Conservation (phyloP, 1,139 yeast genomes). For the Pichiaceae sp. region DNA sequence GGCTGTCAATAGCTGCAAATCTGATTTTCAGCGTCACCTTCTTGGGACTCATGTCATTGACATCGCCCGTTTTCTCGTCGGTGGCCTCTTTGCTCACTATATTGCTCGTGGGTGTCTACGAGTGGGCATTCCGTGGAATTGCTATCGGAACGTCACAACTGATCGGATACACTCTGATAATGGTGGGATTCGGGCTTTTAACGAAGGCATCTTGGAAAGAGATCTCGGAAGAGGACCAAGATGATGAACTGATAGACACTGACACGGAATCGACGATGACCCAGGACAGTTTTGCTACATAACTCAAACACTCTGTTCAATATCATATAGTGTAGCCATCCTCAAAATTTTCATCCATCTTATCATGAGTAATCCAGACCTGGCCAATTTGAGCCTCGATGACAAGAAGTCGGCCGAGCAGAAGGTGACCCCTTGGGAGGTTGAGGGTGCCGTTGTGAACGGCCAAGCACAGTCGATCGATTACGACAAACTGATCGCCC, state of each 20-base stretch:
- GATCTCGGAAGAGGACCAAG: constrained; percentile 55
- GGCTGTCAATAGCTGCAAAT: constrained; percentile 51
- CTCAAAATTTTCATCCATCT: neutral
- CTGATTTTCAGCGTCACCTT: constrained; percentile 66
- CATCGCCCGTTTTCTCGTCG: constrained; percentile 78
- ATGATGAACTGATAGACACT: constrained; percentile 31
- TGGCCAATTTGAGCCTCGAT: neutral
- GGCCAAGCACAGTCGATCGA: constrained; percentile 86
- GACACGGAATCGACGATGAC: constrained; percentile 22
- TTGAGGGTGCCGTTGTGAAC: constrained; percentile 95
- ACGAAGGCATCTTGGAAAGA: constrained; percentile 72
- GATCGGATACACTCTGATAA: constrained; percentile 48
- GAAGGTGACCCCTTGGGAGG: constrained; percentile 95
- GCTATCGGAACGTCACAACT: constrained; percentile 39
- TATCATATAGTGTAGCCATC: neutral
- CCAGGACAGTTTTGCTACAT: neutral
- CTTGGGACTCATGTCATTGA: constrained; percentile 71
- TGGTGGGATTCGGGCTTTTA: constrained; percentile 60
- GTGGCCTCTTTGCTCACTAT: constrained; percentile 78
- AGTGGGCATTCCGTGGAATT: constrained; percentile 64
- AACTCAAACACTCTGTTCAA: no score
- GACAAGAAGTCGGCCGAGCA: constrained; percentile 38
- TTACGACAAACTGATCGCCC: constrained; percentile 75
- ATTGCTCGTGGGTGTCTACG: constrained; percentile 70
- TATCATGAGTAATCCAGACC: neutral